Evolutionary conservation across 1,139 yeast genomes (phyloP).

Genomic region (Candida dubliniensis): DNA sequence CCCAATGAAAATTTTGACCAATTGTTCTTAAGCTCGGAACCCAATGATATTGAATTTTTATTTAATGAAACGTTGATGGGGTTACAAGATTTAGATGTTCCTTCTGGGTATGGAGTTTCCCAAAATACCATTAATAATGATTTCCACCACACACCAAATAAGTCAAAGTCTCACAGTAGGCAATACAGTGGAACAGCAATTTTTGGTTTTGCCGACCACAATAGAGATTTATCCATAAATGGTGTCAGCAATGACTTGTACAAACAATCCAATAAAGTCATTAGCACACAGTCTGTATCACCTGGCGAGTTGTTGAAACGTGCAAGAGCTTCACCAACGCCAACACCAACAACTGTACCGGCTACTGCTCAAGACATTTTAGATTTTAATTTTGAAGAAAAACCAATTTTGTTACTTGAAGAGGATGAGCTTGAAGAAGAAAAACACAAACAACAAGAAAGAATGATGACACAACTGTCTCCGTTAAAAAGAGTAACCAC

Average conservation of each 20-base stretch:
- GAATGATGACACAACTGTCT: conserved; percentile 11
- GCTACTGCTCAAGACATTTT: conserved; percentile 13
- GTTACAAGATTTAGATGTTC: conserved; percentile 54
- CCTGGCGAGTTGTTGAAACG: conserved; percentile 35
- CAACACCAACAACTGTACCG: neutral
- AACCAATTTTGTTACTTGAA: conserved; percentile 21
- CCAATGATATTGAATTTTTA: conserved; percentile 41
- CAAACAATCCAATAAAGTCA: conserved; percentile 21
- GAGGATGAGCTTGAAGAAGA: conserved; percentile 29
- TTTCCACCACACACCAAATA: conserved; percentile 8
- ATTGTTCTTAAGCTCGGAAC: conserved; percentile 29
- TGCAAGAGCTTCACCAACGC: neutral
- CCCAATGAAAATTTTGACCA: conserved; percentile 46
- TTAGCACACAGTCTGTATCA: conserved; percentile 18
- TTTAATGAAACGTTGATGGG: conserved; percentile 47
- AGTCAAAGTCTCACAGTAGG: conserved; percentile 30
- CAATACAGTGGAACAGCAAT: conserved; percentile 62
- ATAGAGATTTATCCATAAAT: conserved; percentile 49
- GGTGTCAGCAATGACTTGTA: conserved; percentile 29
- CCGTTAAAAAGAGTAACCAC: conserved; percentile 11
- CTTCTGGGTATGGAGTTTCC: conserved; percentile 33
- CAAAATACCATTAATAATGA: neutral
- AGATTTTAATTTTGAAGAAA: conserved; percentile 15
- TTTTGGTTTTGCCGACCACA: conserved; percentile 59
- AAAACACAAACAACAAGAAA: conserved; percentile 7